A percentile compares a stretch with the other conserved stretches of the same genome.
These are phyloP conservation scores for Dalechampia spathulata DNA, from an alignment of 441 rosid genomes.

Conservation along the genomic window DNA sequence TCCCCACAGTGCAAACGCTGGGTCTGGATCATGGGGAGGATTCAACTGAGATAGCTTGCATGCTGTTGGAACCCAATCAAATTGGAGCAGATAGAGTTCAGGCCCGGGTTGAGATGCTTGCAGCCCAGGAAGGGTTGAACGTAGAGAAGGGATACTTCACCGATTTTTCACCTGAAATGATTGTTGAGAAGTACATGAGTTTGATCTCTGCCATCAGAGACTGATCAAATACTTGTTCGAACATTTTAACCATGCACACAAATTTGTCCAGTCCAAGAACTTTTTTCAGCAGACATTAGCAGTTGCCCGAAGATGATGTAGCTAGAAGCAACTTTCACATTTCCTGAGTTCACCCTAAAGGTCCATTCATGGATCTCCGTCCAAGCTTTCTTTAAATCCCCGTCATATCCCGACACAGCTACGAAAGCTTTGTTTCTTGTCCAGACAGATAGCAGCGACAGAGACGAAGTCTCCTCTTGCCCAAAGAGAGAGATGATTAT, in stretches of 20 bases:
- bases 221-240: conserved; percentile 7
- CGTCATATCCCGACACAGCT: too few relatives aligned
- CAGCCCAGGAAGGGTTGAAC: conserved; percentile 42
- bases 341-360: too few relatives aligned
- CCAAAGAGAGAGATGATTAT: too few relatives aligned
- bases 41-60: conserved; percentile 50
- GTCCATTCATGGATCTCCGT: too few relatives aligned
- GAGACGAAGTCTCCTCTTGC: too few relatives aligned
- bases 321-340: not conserved
- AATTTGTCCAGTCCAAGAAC: not conserved
- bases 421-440: too few relatives aligned
- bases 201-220: conserved; percentile 18
- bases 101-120: conserved; percentile 42
- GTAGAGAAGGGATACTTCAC: conserved; percentile 60
- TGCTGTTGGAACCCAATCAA: conserved; percentile 52
- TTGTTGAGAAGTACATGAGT: conserved; percentile 36
- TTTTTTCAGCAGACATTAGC: not conserved
- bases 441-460: too few relatives aligned
- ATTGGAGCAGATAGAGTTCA: conserved; percentile 55
- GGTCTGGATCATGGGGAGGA: conserved; percentile 46
- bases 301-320: not conserved
- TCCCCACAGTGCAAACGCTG: conserved; percentile 49
- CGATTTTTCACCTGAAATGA: conserved; percentile 45
- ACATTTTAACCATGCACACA: not conserved
- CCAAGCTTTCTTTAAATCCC: too few relatives aligned